Evolutionary conservation across 352 stramenopile genomes (phyloP), one percentile per base, ranked within the genome.

Genomic region (Globisporangium alternatum): DNA sequence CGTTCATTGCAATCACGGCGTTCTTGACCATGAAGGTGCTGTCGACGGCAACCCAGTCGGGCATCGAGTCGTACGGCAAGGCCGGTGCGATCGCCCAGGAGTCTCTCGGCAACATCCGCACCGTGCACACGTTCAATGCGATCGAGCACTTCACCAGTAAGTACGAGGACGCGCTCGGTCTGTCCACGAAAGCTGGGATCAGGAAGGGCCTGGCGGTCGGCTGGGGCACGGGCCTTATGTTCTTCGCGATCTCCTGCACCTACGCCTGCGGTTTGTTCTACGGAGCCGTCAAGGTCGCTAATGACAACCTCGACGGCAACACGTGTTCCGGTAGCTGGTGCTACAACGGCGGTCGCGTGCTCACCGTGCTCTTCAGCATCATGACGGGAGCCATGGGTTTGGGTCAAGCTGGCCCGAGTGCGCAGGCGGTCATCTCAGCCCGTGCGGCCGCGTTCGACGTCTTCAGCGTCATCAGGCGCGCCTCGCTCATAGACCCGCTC

Each of bases 181-280:
- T 75, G 35, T 82, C 80, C 21, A 86, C 78, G 3, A 59, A 68
- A 28, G 78, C 78, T 21, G 80, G 81, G 2, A 79, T 89, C 62
- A 73, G 66, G 52, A 86, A 81, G 54, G 65, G 64, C 31, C 48
- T 89, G 10, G 78, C 85, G 0, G 78, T 88, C 39, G 77, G 80
- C 6, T 75, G 76, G 64, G 83, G 81, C 3, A 90, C 72, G 3
- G 81, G 81, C 0, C 51, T 88, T 19, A 87, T 91, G 72, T 90
- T 90, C 55, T 74, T 86, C 43, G 74, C 75, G 1, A 63, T 84
- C 0, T 86, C 84, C 58, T 83, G 80, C 62, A 88, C 83, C 17
- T 96, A 96, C 64, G 84, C 78, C 7, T 61, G 75, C 3, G 87
- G 87, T 3, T 86, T 96, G 74, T 93, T 76, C 72, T 95, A 89